Evolutionary conservation across 495 filamentous ascomycete species (phyloP), one percentile per base, ranked within the genome.

Genomic region (Talaromyces wortmannii): DNA sequence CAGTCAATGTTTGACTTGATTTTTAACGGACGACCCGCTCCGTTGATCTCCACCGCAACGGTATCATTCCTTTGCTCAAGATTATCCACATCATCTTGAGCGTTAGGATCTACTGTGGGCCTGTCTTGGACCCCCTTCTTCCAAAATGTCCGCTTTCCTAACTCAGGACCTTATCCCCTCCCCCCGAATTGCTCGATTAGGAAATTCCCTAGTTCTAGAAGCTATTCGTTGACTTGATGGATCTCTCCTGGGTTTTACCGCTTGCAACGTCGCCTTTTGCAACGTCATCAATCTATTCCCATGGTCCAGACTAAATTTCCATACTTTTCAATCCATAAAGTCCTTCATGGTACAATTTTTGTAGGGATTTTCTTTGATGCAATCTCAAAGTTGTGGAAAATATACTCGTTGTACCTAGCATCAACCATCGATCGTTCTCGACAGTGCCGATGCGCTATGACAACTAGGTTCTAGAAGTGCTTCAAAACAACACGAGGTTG

Each of bases 201-300:
- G 52, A 46, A 31, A 53, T n/a, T 11, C 7, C 52, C 10, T 42
- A 45, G 32, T 45, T 53, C 52, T 53, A 53, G 52, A 53, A 53
- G 43, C 52, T 46, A 31, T 52, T 12, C 50, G 23, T 11, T 16
- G 32, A 18, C 29, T 42, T 52, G 50, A 52, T 52, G 50, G 16
- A 44, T 52, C 40, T 8, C 42, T 45, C 31, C 40, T 46, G 17
- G 40, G 32, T n/a, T 15, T 46, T 53, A 46, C 52, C 52, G 52
- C 52, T 53, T 53, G 52, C 52, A 53, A 53, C 42, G 12, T 46
- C 23, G 43, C 30, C 10, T 4, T 5, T 18, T 18, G 13, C 17
- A 45, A 53, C 52, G 52, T 53, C 52, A 53, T 53, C 17, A n/a
- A 53, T 36, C 8, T 32, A 17, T 53, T 46, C 32, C 30, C 52